Conservation (phyloP, 495 filamentous ascomycete genomes). For the Neurospora sp. region DNA sequence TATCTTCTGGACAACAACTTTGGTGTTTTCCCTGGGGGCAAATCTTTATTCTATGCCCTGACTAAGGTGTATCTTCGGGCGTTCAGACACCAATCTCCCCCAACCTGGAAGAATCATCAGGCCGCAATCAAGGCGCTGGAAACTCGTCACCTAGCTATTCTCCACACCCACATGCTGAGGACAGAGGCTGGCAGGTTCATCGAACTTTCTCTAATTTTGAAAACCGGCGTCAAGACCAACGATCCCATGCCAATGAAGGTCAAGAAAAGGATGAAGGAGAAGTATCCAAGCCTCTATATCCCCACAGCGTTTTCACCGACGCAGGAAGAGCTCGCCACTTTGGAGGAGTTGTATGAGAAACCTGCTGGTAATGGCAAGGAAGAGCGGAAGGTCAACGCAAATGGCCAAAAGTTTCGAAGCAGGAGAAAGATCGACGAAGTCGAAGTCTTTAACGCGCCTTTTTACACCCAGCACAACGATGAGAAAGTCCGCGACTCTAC, state of each 20-base stretch:
- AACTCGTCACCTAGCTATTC: slow-evolving; percentile 9
- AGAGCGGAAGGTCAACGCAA: slow-evolving; percentile 12
- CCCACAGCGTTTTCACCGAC: slow-evolving; percentile 32
- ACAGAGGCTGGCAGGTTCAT: slow-evolving; percentile 13
- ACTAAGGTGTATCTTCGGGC: slow-evolving; percentile 44
- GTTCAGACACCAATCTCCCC: slow-evolving; percentile 26
- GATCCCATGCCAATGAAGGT: slow-evolving; percentile 12
- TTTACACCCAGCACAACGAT: slow-evolving; percentile 17
- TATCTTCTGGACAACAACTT: slow-evolving; percentile 57
- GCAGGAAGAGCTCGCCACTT: slow-evolving; percentile 21
- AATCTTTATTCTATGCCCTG: slow-evolving; percentile 66
- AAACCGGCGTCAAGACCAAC: slow-evolving; percentile 16
- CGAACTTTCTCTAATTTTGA: slow-evolving; percentile 16
- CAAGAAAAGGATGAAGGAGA: slow-evolving; percentile 33
- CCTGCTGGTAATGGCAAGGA: slow-evolving; percentile 2
- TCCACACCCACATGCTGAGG: slow-evolving; percentile 23
- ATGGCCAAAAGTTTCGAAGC: slow-evolving; percentile 20
- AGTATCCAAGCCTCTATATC: slow-evolving; percentile 31
- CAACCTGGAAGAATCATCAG: slow-evolving; percentile 28
- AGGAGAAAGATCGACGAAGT: slow-evolving; percentile 23
- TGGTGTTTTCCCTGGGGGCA: slow-evolving; percentile 66
- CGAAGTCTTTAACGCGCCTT: slow-evolving; percentile 27
- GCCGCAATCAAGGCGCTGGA: slow-evolving; percentile 35
- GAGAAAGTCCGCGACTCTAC: background rate
- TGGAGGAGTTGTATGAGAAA: slow-evolving; percentile 17